Evolutionary conservation across 768 basidiomycete genomes (phyloP).

Genomic region (Mycena albidolilacea): DNA sequence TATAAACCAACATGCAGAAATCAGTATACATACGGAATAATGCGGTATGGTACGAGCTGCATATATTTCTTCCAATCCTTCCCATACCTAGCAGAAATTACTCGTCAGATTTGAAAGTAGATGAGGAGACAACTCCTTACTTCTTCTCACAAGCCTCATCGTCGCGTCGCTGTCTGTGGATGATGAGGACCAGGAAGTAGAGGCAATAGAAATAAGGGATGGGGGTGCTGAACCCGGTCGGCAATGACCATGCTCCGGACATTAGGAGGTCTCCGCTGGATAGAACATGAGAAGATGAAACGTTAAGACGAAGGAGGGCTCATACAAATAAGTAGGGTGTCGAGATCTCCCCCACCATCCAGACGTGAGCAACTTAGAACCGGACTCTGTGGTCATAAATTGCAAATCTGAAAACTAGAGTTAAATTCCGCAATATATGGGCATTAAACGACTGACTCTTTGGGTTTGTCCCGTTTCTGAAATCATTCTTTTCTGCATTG

Average conservation of each 20-base stretch:
- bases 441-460: slow-evolving; percentile 71
- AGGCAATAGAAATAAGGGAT: slow-evolving; percentile 95
- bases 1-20: slow-evolving; percentile 5
- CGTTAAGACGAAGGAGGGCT: slow-evolving; percentile 30
- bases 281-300: slow-evolving; percentile 3
- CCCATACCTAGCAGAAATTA: slow-evolving; percentile 75
- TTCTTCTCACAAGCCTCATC: slow-evolving; percentile 93
- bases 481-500: slow-evolving; percentile 96
- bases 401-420: slow-evolving; percentile 68
- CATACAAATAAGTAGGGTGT: slow-evolving; percentile 93
- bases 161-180: slow-evolving; percentile 92
- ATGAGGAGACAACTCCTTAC: slow-evolving; percentile 58
- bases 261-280: slow-evolving; percentile 88
- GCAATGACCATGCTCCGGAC: slow-evolving; percentile 93
- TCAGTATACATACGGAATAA: slow-evolving; percentile 80
- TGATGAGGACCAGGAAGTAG: slow-evolving; percentile 91
- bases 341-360: slow-evolving; percentile 98
- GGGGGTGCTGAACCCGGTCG: slow-evolving; percentile 92
- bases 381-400: slow-evolving; percentile 85
- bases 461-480: slow-evolving; percentile 93
- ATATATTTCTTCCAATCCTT: slow-evolving; percentile 88
- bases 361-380: slow-evolving; percentile 91
- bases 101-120: slow-evolving; percentile 11
- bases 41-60: slow-evolving; percentile 80
- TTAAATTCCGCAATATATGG: slow-evolving; percentile 16